Percentiles rank a stretch among this genome's conserved stretches.
These are phyloP conservation scores for Polyporus arcularius DNA, from an alignment of 768 basidiomycete genomes.

Conservation along the genomic window DNA sequence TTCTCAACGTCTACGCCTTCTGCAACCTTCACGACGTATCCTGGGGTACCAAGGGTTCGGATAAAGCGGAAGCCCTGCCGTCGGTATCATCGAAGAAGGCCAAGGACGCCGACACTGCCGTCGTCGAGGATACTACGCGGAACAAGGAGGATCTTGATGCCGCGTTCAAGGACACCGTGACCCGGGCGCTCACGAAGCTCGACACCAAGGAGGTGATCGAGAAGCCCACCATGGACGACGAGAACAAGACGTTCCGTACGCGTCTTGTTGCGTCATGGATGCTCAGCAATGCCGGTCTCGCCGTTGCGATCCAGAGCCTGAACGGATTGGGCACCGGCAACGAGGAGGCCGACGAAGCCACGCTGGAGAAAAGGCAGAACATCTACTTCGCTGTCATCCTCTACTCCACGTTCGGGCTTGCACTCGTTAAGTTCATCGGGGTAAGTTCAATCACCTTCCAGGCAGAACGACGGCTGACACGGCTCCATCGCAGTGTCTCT, in stretches of 20 bases:
- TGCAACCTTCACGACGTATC: slow-evolving; percentile 95
- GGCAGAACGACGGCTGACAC: not conserved
- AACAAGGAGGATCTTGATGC: slow-evolving; percentile 89
- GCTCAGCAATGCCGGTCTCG: slow-evolving; percentile 67
- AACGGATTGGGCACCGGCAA: slow-evolving; percentile 55
- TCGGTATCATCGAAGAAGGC: slow-evolving; percentile 84
- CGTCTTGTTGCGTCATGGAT: slow-evolving; percentile 85
- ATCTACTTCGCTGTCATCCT: slow-evolving; percentile 78
- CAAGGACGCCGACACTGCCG: slow-evolving; percentile 68
- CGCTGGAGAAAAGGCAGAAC: slow-evolving; percentile 47
- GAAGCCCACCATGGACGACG: slow-evolving; percentile 84
- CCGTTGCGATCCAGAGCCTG: slow-evolving; percentile 75
- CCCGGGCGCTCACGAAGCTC: slow-evolving; percentile 79
- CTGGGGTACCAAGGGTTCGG: slow-evolving; percentile 95
- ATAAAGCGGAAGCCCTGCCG: slow-evolving; percentile 91
- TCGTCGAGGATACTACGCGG: slow-evolving; percentile 84
- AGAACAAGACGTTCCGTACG: slow-evolving; percentile 92
- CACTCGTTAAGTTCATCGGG: slow-evolving; percentile 72
- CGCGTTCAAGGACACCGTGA: slow-evolving; percentile 89
- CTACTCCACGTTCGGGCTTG: slow-evolving; percentile 75
- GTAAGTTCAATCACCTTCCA: slow-evolving; percentile 44
- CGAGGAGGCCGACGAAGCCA: slow-evolving; percentile 42
- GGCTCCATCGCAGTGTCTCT: slow-evolving; percentile 59
- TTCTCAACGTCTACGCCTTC: slow-evolving; percentile 96
- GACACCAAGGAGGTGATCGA: slow-evolving; percentile 65